Evolutionary conservation across 345 rosid species (phyloP).

Genomic region (Cardamine chenopodiifolia): DNA sequence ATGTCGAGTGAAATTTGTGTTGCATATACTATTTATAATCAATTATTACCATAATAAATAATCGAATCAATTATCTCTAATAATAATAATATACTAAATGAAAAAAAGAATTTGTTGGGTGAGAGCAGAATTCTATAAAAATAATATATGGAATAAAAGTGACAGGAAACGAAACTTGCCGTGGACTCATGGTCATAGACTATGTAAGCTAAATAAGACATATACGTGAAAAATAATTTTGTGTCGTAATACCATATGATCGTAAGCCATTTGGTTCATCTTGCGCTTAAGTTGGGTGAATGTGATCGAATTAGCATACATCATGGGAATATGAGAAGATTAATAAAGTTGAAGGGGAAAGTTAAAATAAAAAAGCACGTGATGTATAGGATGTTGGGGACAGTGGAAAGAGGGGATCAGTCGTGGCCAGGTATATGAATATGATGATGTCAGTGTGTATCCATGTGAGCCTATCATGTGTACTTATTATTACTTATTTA

Average conservation of each 20-base stretch:
- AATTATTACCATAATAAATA: too few species aligned
- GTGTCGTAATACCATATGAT: neutral
- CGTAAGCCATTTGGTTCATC: neutral
- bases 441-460: slow-evolving; percentile 45
- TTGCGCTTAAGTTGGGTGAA: slow-evolving; percentile 5
- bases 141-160: neutral
- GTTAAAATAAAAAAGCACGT: slow-evolving; percentile 22
- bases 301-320: neutral
- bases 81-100: too few species aligned
- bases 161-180: neutral
- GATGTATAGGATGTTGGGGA: slow-evolving; percentile 45
- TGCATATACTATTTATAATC: too few species aligned
- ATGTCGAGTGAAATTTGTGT: too few species aligned
- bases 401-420: slow-evolving; percentile 43
- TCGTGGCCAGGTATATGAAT: slow-evolving; percentile 41
- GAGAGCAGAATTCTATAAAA: neutral
- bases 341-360: slow-evolving; percentile 10
- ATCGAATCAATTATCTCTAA: too few species aligned
- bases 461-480: slow-evolving; percentile 42
- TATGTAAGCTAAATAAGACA: neutral
- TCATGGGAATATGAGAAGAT: neutral
- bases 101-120: neutral
- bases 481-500: slow-evolving; percentile 29
- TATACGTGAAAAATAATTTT: neutral
- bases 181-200: neutral